Percentiles rank a stretch among this genome's conserved stretches.
phyloP scores from a whole-genome alignment of 164 flowering plant genomes.

The Aristolochia californica region DNA sequence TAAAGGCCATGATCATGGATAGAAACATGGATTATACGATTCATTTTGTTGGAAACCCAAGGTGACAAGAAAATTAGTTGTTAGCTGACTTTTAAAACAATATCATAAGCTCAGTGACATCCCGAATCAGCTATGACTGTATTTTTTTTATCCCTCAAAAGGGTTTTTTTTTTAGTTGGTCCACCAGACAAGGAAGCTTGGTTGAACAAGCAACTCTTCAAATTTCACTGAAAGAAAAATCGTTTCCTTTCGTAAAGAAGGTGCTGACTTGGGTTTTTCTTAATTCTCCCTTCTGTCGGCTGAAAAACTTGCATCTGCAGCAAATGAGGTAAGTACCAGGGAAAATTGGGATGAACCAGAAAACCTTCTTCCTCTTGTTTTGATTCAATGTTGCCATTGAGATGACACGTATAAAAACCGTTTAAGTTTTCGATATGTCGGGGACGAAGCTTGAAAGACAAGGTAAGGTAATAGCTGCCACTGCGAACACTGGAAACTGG shows the following conservation, averaged over 20 bases:
- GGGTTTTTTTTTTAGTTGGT: constrained; percentile 15
- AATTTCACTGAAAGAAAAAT: constrained; percentile 1
- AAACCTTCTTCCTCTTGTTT: neutral
- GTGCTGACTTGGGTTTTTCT: constrained; percentile 2
- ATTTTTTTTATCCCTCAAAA: neutral
- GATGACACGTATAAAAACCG: too few relatives aligned
- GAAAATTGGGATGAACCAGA: constrained; percentile 3
- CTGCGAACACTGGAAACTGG: too few relatives aligned
- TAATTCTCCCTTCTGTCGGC: too few relatives aligned
- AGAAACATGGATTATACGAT: too few relatives aligned
- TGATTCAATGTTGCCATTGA: neutral
- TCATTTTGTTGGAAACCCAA: too few relatives aligned
- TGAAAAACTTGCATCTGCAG: constrained; percentile 27
- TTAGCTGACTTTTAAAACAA: constrained; percentile 25
- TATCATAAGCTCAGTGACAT: constrained; percentile 2
- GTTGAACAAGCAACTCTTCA: constrained; percentile 25
- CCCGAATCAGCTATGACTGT: neutral
- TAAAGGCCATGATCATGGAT: neutral
- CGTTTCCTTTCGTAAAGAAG: constrained; percentile 20
- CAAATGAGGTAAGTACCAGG: constrained; percentile 19
- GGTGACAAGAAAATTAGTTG: constrained; percentile 37
- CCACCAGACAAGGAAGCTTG: constrained; percentile 44
- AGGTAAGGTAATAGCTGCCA: too few relatives aligned
- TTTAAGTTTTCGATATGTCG: too few relatives aligned
- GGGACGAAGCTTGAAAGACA: too few relatives aligned